Evolutionary conservation across 371 early-diverging fungal species (phyloP), one percentile per base, ranked within the genome.

Genomic region (Circinella umbellata): DNA sequence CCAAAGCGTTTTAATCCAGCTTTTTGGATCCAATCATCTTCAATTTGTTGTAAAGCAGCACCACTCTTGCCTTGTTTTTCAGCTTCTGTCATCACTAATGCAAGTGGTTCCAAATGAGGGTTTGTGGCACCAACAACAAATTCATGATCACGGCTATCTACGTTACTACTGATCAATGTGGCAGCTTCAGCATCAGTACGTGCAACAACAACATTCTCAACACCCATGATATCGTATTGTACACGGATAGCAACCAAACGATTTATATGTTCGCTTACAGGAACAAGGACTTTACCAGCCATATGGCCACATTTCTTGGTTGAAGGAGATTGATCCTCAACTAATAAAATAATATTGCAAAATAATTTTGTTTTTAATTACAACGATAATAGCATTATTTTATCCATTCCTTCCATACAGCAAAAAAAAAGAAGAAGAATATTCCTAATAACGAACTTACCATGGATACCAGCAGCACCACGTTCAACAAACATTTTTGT

Each of bases 251-350:
- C 98, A 36, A 97, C 92, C 64, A 99, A 86, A 62, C 99, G 94
- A 87, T 96, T 96, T 84, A 98, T 97, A 85, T 99, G 99, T 79
- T 99, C 98, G 17, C 91, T 88, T 60, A 96, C 93, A 37, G 99
- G 98, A 5, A 99, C 99, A 36, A 99, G 85, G 17, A 99, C 99
- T 82, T 99, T 99, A 69, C 99, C 99, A 60, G 97, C 98, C 97
- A 99, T 97, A 85, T 99, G 99, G 14, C 99, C 98, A 80, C 99
- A 99, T 88, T 99, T 99, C 79, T 99, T 99, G 69, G 97, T 97
- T 67, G 94, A 92, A 17, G 98, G 94, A 54, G 95, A 94, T 79
- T 95, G 95, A 80, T 99, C 99, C 82, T 99, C 99, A 57, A 98
- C 84, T 83, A 67, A 17, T 14, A 17, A 53, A 51, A 15, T 8